A percentile compares a stretch with the other conserved stretches of the same genome.
phyloP scores from a whole-genome alignment of 2,329 filamentous ascomycete species.

The Apiospora marii region DNA sequence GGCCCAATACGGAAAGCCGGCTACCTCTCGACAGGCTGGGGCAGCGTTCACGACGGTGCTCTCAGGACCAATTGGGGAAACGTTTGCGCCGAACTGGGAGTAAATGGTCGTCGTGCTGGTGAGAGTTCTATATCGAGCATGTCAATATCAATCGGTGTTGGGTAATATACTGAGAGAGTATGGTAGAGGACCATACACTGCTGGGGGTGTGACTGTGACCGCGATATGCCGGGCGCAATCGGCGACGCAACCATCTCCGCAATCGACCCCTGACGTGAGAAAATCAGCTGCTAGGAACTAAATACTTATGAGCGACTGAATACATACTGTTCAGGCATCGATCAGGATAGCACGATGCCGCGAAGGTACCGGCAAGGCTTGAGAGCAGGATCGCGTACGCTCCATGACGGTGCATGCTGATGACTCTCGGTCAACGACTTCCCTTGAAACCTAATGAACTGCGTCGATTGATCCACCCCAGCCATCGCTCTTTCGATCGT shows the following conservation, averaged over 20 bases:
- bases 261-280: not conserved
- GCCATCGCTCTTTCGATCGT: not conserved
- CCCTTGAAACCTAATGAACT: not conserved
- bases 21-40: not conserved
- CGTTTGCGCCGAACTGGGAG: not conserved
- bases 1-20: not conserved
- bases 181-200: not conserved
- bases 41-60: not conserved
- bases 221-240: not conserved
- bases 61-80: too few species aligned
- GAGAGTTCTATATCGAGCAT: not conserved
- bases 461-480: not conserved
- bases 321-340: not conserved
- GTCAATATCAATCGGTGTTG: not conserved
- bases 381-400: not conserved
- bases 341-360: not conserved
- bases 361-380: not conserved
- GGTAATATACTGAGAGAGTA: not conserved
- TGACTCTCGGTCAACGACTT: not conserved
- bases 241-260: not conserved
- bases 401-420: not conserved
- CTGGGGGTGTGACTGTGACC: not conserved
- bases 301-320: too few species aligned
- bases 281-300: not conserved
- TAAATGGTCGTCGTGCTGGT: not conserved